These are phyloP conservation scores for Thraustotheca clavata DNA, from an alignment of 352 stramenopile genomes.

Conservation along the genomic window DNA sequence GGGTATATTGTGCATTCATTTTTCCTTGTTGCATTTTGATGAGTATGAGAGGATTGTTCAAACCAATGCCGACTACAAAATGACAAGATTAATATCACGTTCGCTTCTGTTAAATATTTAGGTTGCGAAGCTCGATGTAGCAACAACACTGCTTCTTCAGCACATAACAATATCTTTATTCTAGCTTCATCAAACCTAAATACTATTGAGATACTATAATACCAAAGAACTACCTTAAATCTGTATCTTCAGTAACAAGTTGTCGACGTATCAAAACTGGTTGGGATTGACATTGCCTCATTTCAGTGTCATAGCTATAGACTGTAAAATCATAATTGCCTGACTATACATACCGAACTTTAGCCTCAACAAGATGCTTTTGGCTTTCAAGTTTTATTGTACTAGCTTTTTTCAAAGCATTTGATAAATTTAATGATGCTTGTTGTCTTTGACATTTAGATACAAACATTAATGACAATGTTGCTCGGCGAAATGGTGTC, in stretches of 20 bases:
- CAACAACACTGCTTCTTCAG: slow-evolving; percentile 32
- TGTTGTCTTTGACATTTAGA: slow-evolving; percentile 29
- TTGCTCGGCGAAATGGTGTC: slow-evolving; percentile 32
- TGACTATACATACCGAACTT: slow-evolving; percentile 42
- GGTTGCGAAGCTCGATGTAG: slow-evolving; percentile 26
- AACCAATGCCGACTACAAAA: slow-evolving; percentile 62
- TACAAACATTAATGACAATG: slow-evolving; percentile 32
- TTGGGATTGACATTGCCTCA: neutral
- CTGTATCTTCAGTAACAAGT: neutral
- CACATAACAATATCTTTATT: slow-evolving; percentile 26
- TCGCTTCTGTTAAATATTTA: slow-evolving; percentile 25
- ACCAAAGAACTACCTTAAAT: slow-evolving; percentile 1
- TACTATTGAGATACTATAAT: neutral
- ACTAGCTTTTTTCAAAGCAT: slow-evolving; percentile 28
- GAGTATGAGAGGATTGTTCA: no score
- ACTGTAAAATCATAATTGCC: neutral
- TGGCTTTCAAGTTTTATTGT: slow-evolving; percentile 29
- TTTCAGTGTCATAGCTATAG: slow-evolving; percentile 12
- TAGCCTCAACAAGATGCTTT: slow-evolving; percentile 36
- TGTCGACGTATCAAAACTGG: neutral
- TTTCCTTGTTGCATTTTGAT: no score
- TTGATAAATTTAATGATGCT: slow-evolving; percentile 19
- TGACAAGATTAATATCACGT: slow-evolving; percentile 36
- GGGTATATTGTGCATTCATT: slow-evolving; percentile 21
- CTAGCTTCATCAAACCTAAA: slow-evolving; percentile 12